Evolutionary conservation across 805 yeast species (phyloP), one percentile per base, ranked within the genome.

Genomic region (Hermanozyma aechmeae): DNA sequence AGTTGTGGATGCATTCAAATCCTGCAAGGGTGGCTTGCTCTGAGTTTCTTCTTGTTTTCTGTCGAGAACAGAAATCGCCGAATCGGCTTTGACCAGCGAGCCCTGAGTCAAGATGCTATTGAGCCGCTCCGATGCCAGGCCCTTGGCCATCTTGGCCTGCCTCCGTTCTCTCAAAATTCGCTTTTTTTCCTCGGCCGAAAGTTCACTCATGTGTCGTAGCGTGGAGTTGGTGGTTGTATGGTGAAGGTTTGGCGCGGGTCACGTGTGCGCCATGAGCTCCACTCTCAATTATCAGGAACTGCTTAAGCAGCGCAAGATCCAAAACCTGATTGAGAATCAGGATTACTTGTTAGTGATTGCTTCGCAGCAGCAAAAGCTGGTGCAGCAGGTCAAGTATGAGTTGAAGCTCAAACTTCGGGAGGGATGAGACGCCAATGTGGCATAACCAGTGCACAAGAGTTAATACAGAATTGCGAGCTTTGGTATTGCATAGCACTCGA

Each of bases 91-190:
- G 17, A 58, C 59, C 3, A 65, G 58, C 2, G 62, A 50, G 5
- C 66, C 65, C 37, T 50, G 62, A 9, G 54, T 40, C 31, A 61
- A 46, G 14, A 62, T 62, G 7, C 15, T 42, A 37, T 67, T 71
- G 42, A 78, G 50, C 35, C 85, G 56, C 13, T 60, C 60, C 3
- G 71, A 45, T 13, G 76, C 79, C 26, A 67, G 68, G 4, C 78
- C 77, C 37, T 65, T 61, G 28, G 60, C 53, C 60, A 77, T 64
- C 46, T 75, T 76, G 37, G 79, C 76, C 25, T 71, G 76, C 45
- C 85, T 65, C 46, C 80, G 65, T 45, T 78, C 82, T 33, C 82
- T 62, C 25, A 77, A 50, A 14, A 75, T 41, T 30, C 60, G 59
- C 43, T 75, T 69, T 51, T 68, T 74, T 39, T 76, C 83, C 23